phyloP scores from a whole-genome alignment of 2,329 filamentous ascomycete genomes.

The Alternaria sp. region DNA sequence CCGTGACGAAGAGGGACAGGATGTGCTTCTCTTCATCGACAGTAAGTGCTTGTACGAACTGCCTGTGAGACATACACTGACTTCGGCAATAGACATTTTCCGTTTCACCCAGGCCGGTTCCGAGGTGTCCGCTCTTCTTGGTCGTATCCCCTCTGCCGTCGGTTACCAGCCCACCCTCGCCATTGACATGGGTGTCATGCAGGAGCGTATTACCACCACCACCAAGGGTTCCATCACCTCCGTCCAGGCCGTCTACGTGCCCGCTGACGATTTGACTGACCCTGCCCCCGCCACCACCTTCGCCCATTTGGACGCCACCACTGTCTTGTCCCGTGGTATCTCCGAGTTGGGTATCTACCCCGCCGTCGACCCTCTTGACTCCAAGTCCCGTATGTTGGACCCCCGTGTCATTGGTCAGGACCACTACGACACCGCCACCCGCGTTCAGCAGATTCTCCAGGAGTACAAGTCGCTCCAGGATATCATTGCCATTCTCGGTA shows the following conservation, averaged over 20 bases:
- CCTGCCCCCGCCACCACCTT: constrained; percentile 99
- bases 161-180: constrained; percentile 74
- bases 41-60: no score
- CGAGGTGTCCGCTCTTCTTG: constrained; percentile 98
- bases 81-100: no score
- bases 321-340: constrained; percentile 99
- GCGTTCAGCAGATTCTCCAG: constrained; percentile 99
- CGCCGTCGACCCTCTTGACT: constrained; percentile 99
- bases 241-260: constrained; percentile 99
- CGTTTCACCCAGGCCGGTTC: constrained; percentile 71
- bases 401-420: constrained; percentile 98
- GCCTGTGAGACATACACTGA: no score
- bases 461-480: constrained; percentile 99
- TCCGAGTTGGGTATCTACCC: constrained; percentile 99
- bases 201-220: constrained; percentile 99
- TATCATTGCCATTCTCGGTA: constrained; percentile 99
- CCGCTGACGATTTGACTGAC: constrained; percentile 99
- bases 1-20: constrained; percentile 72
- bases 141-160: constrained; percentile 99
- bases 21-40: constrained; percentile 99
- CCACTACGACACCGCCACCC: constrained; percentile 93
- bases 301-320: constrained; percentile 99
- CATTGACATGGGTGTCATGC: constrained; percentile 65
- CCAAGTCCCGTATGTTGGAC: constrained; percentile 99
- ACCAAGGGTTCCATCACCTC: constrained; percentile 99